Conservation (phyloP, 2,329 filamentous ascomycete genomes). For the Alternaria atra region DNA sequence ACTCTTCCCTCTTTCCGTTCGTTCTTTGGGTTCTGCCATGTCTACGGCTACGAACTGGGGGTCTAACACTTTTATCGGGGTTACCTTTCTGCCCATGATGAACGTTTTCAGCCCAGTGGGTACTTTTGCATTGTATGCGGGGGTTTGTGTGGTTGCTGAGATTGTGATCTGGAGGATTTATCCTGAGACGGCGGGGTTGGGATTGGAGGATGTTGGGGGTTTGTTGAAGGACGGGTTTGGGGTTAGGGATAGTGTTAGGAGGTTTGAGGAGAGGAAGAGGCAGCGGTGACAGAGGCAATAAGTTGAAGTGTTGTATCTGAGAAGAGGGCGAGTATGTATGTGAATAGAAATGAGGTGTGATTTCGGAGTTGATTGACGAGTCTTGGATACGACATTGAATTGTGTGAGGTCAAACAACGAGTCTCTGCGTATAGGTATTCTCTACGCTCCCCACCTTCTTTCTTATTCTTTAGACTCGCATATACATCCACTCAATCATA, state of each 20-base stretch:
- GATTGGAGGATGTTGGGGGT: conserved; percentile 79
- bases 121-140: conserved; percentile 84
- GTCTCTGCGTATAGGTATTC: not conserved
- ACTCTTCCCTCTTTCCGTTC: conserved; percentile 79
- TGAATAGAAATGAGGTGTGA: not conserved
- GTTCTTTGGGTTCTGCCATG: conserved; percentile 75
- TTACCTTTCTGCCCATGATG: conserved; percentile 91
- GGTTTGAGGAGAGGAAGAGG: conserved; percentile 24
- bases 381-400: not conserved
- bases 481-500: not conserved
- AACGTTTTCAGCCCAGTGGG: conserved; percentile 74
- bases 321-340: not conserved
- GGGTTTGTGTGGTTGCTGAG: conserved; percentile 75
- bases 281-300: not conserved
- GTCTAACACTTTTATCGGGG: conserved; percentile 83
- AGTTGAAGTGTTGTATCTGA: not conserved
- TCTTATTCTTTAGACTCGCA: not conserved
- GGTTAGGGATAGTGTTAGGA: conserved; percentile 47
- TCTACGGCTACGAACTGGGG: conserved; percentile 88
- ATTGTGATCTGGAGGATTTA: conserved; percentile 76
- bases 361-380: not conserved
- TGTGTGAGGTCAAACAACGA: not conserved
- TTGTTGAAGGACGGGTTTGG: conserved; percentile 79
- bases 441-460: not conserved
- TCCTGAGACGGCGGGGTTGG: conserved; percentile 84